Evolutionary conservation across 176 grass and related monocot species (phyloP).

Genomic region (Sorghum bicolor): DNA sequence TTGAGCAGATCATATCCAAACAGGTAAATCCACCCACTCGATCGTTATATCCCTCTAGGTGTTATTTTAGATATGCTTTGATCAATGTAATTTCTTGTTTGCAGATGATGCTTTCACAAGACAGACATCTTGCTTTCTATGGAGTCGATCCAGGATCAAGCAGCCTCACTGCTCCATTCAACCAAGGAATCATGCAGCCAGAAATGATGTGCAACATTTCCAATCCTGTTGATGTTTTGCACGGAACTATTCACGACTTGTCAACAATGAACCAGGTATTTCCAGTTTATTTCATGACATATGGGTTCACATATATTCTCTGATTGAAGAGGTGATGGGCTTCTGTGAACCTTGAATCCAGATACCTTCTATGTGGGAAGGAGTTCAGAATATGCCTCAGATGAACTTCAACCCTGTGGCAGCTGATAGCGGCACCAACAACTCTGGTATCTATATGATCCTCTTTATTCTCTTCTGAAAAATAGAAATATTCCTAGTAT

Average conservation of each 20-base stretch:
- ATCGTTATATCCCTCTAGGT: conserved; percentile 1
- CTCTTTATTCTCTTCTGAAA: background rate
- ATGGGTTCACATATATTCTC: background rate
- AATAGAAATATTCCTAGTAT: background rate
- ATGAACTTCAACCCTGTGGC: conserved; percentile 52
- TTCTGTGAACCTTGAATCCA: conserved; percentile 36
- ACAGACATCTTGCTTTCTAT: conserved; percentile 55
- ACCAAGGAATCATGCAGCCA: conserved; percentile 57
- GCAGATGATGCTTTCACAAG: conserved; percentile 72
- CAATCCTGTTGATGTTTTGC: conserved; percentile 35
- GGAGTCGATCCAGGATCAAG: conserved; percentile 46
- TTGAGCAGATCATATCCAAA: conserved; percentile 82
- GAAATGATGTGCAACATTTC: conserved; percentile 58
- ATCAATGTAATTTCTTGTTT: conserved; percentile 23
- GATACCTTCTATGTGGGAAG: conserved; percentile 69
- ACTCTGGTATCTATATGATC: conserved; percentile 35
- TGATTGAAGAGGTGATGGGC: conserved; percentile 20
- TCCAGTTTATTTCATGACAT: conserved; percentile 21
- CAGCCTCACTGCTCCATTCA: conserved; percentile 37
- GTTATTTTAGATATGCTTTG: background rate
- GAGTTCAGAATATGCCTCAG: conserved; percentile 57
- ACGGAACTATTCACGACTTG: conserved; percentile 31
- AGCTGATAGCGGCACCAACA: conserved; percentile 36
- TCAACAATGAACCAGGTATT: conserved; percentile 58
- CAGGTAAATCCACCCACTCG: conserved; percentile 52